phyloP scores from a whole-genome alignment of 208 protist genomes.

The Crithidia mellificae region DNA sequence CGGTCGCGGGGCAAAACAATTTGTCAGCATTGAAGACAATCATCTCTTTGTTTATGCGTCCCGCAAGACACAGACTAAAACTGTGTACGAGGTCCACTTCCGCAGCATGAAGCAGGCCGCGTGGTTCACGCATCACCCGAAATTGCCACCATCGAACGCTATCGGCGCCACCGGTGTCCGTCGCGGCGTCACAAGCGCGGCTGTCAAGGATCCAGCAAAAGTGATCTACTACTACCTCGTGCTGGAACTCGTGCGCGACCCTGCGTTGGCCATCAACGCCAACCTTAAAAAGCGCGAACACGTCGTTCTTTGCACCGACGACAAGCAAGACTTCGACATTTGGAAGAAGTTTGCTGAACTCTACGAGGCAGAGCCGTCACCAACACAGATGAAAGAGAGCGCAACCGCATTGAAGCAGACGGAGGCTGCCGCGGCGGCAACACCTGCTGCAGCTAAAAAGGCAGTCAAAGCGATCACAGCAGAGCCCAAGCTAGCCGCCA shows the following conservation, averaged over 20 bases:
- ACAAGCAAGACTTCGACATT: conserved; percentile 74
- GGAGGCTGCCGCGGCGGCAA: neutral
- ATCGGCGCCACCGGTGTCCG: neutral
- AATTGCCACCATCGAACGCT: no score
- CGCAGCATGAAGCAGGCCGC: conserved; percentile 76
- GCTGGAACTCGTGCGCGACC: conserved; percentile 77
- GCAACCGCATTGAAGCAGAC: neutral
- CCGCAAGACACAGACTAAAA: conserved; percentile 43
- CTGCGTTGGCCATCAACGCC: conserved; percentile 28
- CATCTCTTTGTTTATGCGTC: conserved; percentile 74
- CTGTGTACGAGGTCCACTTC: conserved; percentile 68
- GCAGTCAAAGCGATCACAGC: no score
- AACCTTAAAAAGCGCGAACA: conserved; percentile 66
- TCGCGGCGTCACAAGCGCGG: neutral
- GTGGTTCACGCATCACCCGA: conserved; percentile 74
- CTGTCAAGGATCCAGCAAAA: conserved; percentile 8
- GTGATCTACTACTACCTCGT: conserved; percentile 78
- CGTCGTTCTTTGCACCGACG: conserved; percentile 79
- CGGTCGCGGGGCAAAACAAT: conserved; percentile 72
- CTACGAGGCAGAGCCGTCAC: conserved; percentile 57
- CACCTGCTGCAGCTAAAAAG: neutral
- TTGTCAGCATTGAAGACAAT: conserved; percentile 68
- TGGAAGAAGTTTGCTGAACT: conserved; percentile 78
- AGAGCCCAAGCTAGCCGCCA: neutral
- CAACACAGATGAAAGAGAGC: conserved; percentile 24